Percentiles rank a stretch among this genome's conserved stretches.
Evolutionary conservation across 345 rosid species (phyloP).

Genomic region (Pugionium cornutum): DNA sequence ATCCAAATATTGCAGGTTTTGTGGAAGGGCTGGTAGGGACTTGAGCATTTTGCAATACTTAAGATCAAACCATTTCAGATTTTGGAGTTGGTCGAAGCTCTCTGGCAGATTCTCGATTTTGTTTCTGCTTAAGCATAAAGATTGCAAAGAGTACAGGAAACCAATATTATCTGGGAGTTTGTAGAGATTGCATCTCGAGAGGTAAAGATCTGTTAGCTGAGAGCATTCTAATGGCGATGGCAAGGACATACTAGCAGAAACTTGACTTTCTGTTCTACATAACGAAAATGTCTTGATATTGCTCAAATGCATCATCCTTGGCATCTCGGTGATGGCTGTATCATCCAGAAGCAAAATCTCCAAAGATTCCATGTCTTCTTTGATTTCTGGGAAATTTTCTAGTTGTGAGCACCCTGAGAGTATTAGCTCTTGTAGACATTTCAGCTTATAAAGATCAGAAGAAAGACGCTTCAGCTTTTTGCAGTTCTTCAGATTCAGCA

Average conservation of each 20-base stretch:
- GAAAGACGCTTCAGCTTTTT: conserved; percentile 32
- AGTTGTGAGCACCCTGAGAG: conserved; percentile 38
- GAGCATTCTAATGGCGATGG: conserved; percentile 30
- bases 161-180: conserved; percentile 24
- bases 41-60: conserved; percentile 40
- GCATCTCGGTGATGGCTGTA: conserved; percentile 36
- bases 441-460: conserved; percentile 30
- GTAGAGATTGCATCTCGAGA: conserved; percentile 30
- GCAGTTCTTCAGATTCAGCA: conserved; percentile 34
- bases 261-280: conserved; percentile 31
- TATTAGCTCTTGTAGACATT: conserved; percentile 32
- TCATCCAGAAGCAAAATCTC: conserved; percentile 27
- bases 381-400: conserved; percentile 34
- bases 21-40: conserved; percentile 39
- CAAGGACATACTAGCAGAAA: conserved; percentile 20
- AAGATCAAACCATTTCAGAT: conserved; percentile 29
- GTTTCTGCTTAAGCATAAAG: conserved; percentile 35
- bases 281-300: conserved; percentile 33
- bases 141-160: conserved; percentile 22
- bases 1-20: conserved; percentile 24
- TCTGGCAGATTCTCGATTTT: conserved; percentile 33
- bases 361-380: conserved; percentile 40
- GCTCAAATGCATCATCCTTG: conserved; percentile 25
- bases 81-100: conserved; percentile 29
- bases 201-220: conserved; percentile 27